phyloP scores from a whole-genome alignment of 257 asterid genomes.

The Solanum megistacrolobum region DNA sequence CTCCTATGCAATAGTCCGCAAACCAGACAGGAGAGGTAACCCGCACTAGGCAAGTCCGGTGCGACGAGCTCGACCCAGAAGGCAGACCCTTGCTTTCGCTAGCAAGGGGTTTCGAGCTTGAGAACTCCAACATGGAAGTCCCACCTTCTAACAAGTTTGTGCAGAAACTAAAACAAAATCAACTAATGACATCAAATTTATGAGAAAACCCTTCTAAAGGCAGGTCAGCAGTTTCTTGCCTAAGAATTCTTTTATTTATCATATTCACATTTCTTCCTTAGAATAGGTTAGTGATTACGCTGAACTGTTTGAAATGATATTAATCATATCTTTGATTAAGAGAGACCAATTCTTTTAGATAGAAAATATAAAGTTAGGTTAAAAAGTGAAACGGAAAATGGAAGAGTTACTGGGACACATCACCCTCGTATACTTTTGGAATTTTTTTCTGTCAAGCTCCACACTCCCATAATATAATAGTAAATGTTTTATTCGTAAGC shows the following conservation, averaged over 20 bases:
- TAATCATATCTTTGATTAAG: not conserved
- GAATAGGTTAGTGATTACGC: not conserved
- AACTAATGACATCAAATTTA: too few relatives aligned
- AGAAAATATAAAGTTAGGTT: not conserved
- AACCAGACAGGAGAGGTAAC: not conserved
- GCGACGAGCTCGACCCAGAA: not conserved
- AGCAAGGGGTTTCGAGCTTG: not conserved
- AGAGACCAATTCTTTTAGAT: not conserved
- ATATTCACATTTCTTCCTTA: not conserved
- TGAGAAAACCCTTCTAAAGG: not conserved
- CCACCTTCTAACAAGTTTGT: not conserved
- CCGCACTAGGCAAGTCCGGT: not conserved
- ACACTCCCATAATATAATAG: not conserved
- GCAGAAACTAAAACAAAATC: not conserved
- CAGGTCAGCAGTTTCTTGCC: not conserved
- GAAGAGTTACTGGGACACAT: not conserved
- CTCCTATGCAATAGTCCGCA: not conserved
- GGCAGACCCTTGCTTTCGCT: not conserved
- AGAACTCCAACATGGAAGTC: not conserved
- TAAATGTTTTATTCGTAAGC: not conserved
- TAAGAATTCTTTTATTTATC: not conserved
- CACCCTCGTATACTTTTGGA: not conserved
- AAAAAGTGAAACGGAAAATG: not conserved
- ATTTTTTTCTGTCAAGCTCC: not conserved
- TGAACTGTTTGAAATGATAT: not conserved